Conservation (phyloP, 257 asterid species). For the Leptodermis oblonga region DNA sequence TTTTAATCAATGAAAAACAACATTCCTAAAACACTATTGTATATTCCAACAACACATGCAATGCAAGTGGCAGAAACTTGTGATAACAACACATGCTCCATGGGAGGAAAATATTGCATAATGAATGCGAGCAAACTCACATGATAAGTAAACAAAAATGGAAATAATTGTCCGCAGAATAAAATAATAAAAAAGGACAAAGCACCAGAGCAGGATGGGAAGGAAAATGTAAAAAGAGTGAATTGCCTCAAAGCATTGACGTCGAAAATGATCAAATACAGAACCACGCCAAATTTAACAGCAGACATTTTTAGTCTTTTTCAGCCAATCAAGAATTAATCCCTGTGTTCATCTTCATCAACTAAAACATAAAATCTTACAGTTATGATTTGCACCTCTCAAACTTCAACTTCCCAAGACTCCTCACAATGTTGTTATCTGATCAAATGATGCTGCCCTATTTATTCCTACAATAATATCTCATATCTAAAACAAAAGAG, state of each 20-base stretch:
- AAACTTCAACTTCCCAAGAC: background rate
- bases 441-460: background rate
- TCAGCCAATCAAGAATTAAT: background rate
- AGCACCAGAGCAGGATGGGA: background rate
- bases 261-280: background rate
- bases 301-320: background rate
- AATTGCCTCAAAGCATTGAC: background rate
- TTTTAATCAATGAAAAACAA: background rate
- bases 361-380: background rate
- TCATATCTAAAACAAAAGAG: too few species aligned
- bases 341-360: background rate
- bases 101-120: background rate
- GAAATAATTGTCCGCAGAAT: background rate
- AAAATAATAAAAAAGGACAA: background rate
- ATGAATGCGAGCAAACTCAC: background rate
- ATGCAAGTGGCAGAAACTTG: background rate
- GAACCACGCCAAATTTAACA: background rate
- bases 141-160: background rate
- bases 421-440: background rate
- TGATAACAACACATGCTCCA: background rate
- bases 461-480: too few species aligned
- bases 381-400: background rate
- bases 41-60: background rate
- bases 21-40: background rate
- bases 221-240: background rate